Conservation (phyloP, 805 yeast genomes). For the Wickerhamiella dianesei region DNA sequence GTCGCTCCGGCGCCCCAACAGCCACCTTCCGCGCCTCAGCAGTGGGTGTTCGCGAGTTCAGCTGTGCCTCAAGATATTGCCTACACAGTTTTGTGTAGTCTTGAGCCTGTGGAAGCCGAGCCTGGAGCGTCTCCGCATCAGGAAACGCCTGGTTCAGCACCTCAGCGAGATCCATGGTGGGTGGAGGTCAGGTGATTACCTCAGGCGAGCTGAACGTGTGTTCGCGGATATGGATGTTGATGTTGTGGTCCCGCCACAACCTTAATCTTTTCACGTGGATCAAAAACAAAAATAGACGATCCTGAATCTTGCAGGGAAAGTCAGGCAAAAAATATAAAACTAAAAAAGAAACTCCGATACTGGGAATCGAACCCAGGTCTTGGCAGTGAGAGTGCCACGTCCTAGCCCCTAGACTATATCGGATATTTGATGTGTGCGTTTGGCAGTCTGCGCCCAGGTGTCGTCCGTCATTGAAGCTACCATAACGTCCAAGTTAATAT, state of each 20-base stretch:
- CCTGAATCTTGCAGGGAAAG: no score
- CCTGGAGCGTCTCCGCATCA: slow-evolving; percentile 36
- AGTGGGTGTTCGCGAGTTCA: slow-evolving; percentile 28
- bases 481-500: no score
- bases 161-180: slow-evolving; percentile 32
- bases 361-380: slow-evolving; percentile 17
- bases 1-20: slow-evolving; percentile 24
- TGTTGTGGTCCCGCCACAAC: neutral
- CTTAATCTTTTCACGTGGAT: no score
- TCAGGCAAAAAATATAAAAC: neutral
- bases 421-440: slow-evolving; percentile 2
- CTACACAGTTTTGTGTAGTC: slow-evolving; percentile 40
- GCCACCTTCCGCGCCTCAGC: slow-evolving; percentile 23
- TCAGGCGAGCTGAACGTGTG: neutral
- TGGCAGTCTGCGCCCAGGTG: neutral
- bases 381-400: slow-evolving; percentile 18
- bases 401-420: slow-evolving; percentile 17
- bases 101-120: slow-evolving; percentile 36
- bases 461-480: no score
- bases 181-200: neutral
- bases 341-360: slow-evolving; percentile 13
- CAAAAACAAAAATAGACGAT: no score
- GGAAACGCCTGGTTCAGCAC: slow-evolving; percentile 41
- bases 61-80: slow-evolving; percentile 33
- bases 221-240: neutral